These are phyloP conservation scores for Hevea brasiliensis DNA, from an alignment of 345 rosid genomes.

Conservation along the genomic window DNA sequence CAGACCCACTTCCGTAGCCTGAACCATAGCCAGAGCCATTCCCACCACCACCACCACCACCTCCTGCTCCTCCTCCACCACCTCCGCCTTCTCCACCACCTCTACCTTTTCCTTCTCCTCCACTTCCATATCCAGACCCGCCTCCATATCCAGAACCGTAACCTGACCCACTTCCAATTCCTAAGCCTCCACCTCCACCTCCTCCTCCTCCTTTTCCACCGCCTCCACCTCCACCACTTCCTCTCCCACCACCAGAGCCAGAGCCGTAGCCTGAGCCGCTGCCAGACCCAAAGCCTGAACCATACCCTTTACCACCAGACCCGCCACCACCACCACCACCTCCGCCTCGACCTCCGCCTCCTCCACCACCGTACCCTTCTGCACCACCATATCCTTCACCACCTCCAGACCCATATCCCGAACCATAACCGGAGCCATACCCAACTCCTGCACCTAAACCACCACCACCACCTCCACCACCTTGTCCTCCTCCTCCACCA, in stretches of 20 bases:
- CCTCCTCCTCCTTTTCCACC: constrained; percentile 25
- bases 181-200: constrained; percentile 27
- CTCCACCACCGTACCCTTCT: constrained; percentile 3
- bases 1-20: constrained; percentile 25
- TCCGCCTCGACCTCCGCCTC: neutral
- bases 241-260: constrained; percentile 1
- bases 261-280: constrained; percentile 12
- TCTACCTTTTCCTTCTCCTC: constrained; percentile 15
- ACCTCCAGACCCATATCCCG: constrained; percentile 44
- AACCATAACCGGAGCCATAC: constrained; percentile 37
- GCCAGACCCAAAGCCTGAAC: constrained; percentile 23
- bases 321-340: constrained; percentile 14
- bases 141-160: constrained; percentile 20
- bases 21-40: constrained; percentile 29
- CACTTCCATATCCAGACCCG: constrained; percentile 32
- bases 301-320: constrained; percentile 32
- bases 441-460: constrained; percentile 16
- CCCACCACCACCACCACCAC: constrained; percentile 35
- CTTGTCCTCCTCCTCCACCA: constrained; percentile 43
- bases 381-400: constrained; percentile 17
- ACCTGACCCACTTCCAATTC: constrained; percentile 17
- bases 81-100: constrained; percentile 31
- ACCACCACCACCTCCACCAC: constrained; percentile 40
- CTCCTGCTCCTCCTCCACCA: constrained; percentile 37
- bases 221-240: constrained; percentile 32